Evolutionary conservation across 2,329 filamentous ascomycete genomes (phyloP), one percentile per base, ranked within the genome.

Genomic region (Cladophialophora immunda): DNA sequence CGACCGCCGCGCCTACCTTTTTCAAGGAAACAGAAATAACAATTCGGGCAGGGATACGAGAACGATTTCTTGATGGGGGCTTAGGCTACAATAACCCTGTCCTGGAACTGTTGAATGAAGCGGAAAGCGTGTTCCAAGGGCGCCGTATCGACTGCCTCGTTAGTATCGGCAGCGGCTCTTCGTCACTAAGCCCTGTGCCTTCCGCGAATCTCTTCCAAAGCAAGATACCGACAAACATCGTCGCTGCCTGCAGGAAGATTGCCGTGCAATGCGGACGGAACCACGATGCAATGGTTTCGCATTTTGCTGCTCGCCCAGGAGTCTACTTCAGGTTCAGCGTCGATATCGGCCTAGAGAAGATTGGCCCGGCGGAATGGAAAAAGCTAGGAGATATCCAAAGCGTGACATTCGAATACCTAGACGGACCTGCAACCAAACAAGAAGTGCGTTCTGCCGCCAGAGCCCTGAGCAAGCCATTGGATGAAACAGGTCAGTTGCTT

Each of bases 1-100:
- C 80, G 0, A 80, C 81, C 1, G 80, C 82, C 0, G 79, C 80
- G 0, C 70, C 79, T 0, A 69, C 72, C 0, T 81, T 76, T 64
- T 83, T 83, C 73, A 76, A 78, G n/a, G 73, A 77, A n/a, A 19
- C 53, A 55, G 53, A 55, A 55, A 55, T 55, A 25, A n/a, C 29
- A 0, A 78, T 84, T 38, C 38, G 64, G 0, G 34, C 13, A 36
- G 75, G 85, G 30, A 77, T 76, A 1, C 64, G 66, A 2, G 75
- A 75, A 2, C 54, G 65, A 0, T 83, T 81, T 64, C 73, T 82
- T 13, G 83, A 85, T 69, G 82, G 80, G 0, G 81, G 76, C 0
- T 67, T 78, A 7, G 76, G 78, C 0, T 71, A 58, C 1, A 85
- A 85, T 70, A 85, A 85, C 64, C 83, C 34, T 15, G 34, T 36